A percentile compares a stretch with the other conserved stretches of the same genome.
Evolutionary conservation across 306 rosid genomes (phyloP).

Genomic region (Rubus idaeus): DNA sequence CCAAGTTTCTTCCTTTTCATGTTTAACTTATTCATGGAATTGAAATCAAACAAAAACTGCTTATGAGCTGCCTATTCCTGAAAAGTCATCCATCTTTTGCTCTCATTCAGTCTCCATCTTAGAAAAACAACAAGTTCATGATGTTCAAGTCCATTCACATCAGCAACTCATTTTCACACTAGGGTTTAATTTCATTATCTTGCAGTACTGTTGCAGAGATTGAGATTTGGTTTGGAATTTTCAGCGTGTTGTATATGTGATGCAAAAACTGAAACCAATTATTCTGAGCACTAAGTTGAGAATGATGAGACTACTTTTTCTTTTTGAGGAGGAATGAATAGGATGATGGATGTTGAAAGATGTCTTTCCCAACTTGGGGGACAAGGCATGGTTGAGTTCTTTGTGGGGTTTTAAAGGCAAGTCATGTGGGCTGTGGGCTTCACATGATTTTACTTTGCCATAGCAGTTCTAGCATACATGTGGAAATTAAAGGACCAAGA

Average conservation of each 20-base stretch:
- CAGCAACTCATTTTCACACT: slow-evolving; percentile 12
- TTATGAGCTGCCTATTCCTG: too few species aligned
- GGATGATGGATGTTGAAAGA: slow-evolving; percentile 41
- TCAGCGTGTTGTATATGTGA: slow-evolving; percentile 30
- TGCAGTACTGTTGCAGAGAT: slow-evolving; percentile 7
- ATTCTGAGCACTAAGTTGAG: slow-evolving; percentile 48
- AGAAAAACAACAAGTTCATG: slow-evolving; percentile 15
- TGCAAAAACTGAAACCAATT: slow-evolving; percentile 28
- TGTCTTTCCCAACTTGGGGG: slow-evolving; percentile 49
- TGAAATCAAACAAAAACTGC: slow-evolving; percentile 26
- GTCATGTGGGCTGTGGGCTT: slow-evolving; percentile 19
- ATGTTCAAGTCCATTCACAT: slow-evolving; percentile 24
- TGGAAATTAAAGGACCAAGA: too few species aligned
- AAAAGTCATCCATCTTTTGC: slow-evolving; percentile 31
- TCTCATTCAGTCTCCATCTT: slow-evolving; percentile 12
- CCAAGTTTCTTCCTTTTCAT: slow-evolving; percentile 31
- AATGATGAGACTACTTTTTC: slow-evolving; percentile 46
- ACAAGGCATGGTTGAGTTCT: slow-evolving; percentile 53
- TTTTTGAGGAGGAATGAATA: slow-evolving; percentile 30
- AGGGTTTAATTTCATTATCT: slow-evolving; percentile 9
- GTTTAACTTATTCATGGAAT: slow-evolving; percentile 28
- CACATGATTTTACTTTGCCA: slow-evolving; percentile 4
- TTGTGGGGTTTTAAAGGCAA: slow-evolving; percentile 30
- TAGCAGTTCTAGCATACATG: not conserved
- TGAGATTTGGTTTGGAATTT: slow-evolving; percentile 5